Evolutionary conservation across 306 rosid genomes (phyloP).

Genomic region (Cucurbita argyrosperma): DNA sequence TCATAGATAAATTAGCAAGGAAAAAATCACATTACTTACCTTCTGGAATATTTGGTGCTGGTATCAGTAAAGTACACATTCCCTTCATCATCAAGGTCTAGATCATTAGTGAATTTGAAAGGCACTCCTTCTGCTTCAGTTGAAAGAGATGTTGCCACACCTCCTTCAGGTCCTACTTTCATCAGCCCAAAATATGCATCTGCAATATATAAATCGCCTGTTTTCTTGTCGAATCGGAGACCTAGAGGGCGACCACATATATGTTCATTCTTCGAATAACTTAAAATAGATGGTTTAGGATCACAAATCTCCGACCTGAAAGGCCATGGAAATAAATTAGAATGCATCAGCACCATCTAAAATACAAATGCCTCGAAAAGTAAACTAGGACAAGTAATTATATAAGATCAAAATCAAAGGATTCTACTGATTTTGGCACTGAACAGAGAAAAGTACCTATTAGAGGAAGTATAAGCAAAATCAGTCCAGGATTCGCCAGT

Average conservation of each 20-base stretch:
- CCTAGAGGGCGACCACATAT: constrained; percentile 96
- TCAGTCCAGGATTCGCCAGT: constrained; percentile 55
- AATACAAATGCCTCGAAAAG: background rate
- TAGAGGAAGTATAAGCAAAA: constrained; percentile 67
- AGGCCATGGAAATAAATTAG: background rate
- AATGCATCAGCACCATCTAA: background rate
- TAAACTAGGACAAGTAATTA: background rate
- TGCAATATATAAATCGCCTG: constrained; percentile 83
- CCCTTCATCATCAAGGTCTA: constrained; percentile 69
- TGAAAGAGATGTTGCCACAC: constrained; percentile 62
- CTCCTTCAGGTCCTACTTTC: constrained; percentile 91
- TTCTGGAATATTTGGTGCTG: constrained; percentile 51
- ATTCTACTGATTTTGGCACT: background rate
- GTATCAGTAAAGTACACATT: constrained; percentile 83
- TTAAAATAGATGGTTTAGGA: constrained; percentile 46
- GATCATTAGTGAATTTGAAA: constrained; percentile 61
- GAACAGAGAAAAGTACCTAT: constrained; percentile 29
- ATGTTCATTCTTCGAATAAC: constrained; percentile 67
- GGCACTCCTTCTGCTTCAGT: constrained; percentile 81
- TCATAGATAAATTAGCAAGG: background rate
- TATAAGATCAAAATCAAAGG: background rate
- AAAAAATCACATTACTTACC: constrained; percentile 27
- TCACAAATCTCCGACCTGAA: constrained; percentile 66
- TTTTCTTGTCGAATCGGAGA: constrained; percentile 79
- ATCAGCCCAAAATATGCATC: constrained; percentile 78